Conservation (phyloP, 169 alveolate species). For the Fabrea salina region DNA sequence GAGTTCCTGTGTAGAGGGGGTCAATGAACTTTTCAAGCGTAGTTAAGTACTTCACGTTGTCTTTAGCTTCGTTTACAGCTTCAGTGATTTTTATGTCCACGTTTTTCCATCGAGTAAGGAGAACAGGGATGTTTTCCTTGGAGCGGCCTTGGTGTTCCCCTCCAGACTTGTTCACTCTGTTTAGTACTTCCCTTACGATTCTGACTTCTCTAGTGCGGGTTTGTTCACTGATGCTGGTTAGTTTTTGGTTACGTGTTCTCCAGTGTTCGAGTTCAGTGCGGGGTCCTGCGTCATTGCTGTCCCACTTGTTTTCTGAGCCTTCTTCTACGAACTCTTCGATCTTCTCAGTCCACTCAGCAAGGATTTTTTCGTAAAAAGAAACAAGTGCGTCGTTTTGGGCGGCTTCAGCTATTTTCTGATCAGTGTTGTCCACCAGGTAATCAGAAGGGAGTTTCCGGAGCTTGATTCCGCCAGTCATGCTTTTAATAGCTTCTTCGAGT, state of each 20-base stretch:
- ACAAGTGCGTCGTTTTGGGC: background rate
- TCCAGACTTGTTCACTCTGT: slow-evolving; percentile 47
- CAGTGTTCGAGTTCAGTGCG: slow-evolving; percentile 88
- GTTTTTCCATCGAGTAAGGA: slow-evolving; percentile 83
- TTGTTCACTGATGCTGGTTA: slow-evolving; percentile 87
- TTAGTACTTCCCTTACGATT: slow-evolving; percentile 72
- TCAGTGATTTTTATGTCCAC: slow-evolving; percentile 91
- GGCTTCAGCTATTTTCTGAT: background rate
- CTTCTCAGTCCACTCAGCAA: background rate
- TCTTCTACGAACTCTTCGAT: background rate
- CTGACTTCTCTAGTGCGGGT: slow-evolving; percentile 84
- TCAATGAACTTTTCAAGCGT: slow-evolving; percentile 94
- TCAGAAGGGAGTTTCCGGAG: slow-evolving; percentile 33
- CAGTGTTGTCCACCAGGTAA: background rate
- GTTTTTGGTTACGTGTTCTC: slow-evolving; percentile 87
- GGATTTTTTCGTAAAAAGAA: slow-evolving; percentile 10
- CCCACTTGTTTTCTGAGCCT: background rate
- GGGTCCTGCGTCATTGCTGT: slow-evolving; percentile 55
- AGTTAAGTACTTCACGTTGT: slow-evolving; percentile 93
- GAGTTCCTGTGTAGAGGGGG: slow-evolving; percentile 94
- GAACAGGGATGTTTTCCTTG: slow-evolving; percentile 43
- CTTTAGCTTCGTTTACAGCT: slow-evolving; percentile 95
- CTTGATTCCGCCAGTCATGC: slow-evolving; percentile 54
- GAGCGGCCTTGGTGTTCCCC: slow-evolving; percentile 41
- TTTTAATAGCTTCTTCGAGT: slow-evolving; percentile 50